Conservation (phyloP, 805 yeast species). For the Barnettozyma wickerhamii region DNA sequence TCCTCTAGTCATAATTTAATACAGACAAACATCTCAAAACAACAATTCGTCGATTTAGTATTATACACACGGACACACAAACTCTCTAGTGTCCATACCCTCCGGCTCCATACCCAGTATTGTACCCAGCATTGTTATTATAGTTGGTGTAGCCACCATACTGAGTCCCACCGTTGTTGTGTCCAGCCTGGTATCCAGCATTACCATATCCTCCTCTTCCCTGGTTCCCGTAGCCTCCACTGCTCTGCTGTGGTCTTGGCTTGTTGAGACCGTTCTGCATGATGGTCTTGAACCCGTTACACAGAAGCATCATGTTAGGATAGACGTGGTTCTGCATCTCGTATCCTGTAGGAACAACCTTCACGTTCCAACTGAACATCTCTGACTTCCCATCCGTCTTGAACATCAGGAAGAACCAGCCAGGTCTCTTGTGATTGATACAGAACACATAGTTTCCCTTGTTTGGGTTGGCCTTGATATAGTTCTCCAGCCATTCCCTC, state of each 20-base stretch:
- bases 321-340: conserved; percentile 74
- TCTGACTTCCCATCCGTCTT: conserved; percentile 69
- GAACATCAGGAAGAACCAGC: conserved; percentile 87
- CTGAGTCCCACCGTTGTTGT: background rate
- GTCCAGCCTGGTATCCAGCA: background rate
- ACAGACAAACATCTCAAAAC: background rate
- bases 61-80: too few species aligned
- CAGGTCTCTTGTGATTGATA: conserved; percentile 85
- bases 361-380: conserved; percentile 83
- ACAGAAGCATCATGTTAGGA: conserved; percentile 82
- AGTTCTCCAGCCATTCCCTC: conserved; percentile 80
- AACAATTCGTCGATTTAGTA: background rate
- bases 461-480: conserved; percentile 86
- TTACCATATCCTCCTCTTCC: background rate
- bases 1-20: too few species aligned
- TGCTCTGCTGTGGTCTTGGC: background rate
- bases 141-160: background rate
- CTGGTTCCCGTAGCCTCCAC: conserved; percentile 1
- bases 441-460: conserved; percentile 90
- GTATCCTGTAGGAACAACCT: conserved; percentile 84
- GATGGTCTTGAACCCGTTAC: conserved; percentile 90
- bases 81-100: too few species aligned
- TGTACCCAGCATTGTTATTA: conserved; percentile 1
- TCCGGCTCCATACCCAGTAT: background rate
- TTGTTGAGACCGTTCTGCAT: conserved; percentile 26